Conservation (phyloP, 192 early-diverging fungal species). For the Coemansia sp. region DNA sequence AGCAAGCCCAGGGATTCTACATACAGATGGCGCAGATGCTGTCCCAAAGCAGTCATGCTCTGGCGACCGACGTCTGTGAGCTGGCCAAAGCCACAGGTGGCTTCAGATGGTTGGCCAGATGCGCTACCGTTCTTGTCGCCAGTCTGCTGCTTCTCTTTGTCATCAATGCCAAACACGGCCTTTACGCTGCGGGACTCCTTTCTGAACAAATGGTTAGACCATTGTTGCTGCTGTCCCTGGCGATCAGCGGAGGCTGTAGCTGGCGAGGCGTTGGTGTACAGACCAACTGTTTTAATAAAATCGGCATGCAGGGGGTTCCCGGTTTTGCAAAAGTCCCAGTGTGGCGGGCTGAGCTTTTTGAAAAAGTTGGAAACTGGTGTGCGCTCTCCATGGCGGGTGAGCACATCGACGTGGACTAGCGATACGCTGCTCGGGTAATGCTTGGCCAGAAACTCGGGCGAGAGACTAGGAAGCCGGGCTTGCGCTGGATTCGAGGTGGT, state of each 20-base stretch:
- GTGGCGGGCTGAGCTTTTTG: slow-evolving; percentile 18
- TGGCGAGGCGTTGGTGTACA: slow-evolving; percentile 1
- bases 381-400: slow-evolving; percentile 57
- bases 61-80: slow-evolving; percentile 62
- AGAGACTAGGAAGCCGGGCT: slow-evolving; percentile 40
- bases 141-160: slow-evolving; percentile 7
- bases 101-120: slow-evolving; percentile 14
- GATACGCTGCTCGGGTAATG: slow-evolving; percentile 49
- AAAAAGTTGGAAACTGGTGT: slow-evolving; percentile 32
- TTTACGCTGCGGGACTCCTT: slow-evolving; percentile 6
- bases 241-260: neutral
- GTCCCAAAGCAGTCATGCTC: slow-evolving; percentile 55
- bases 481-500: slow-evolving; percentile 8
- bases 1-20: slow-evolving; percentile 53
- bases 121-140: slow-evolving; percentile 5
- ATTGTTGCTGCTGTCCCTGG: neutral
- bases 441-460: slow-evolving; percentile 40
- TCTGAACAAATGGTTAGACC: slow-evolving; percentile 33
- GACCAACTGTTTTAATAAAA: slow-evolving; percentile 30
- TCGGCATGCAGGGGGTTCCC: slow-evolving; percentile 36
- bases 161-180: slow-evolving; percentile 25
- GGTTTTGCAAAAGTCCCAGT: slow-evolving; percentile 50
- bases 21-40: slow-evolving; percentile 58
- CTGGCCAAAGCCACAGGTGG: slow-evolving; percentile 57
- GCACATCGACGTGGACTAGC: slow-evolving; percentile 53